These are phyloP conservation scores for Neurospora tetrasperma DNA, from an alignment of 495 filamentous ascomycete species.

Conservation along the genomic window DNA sequence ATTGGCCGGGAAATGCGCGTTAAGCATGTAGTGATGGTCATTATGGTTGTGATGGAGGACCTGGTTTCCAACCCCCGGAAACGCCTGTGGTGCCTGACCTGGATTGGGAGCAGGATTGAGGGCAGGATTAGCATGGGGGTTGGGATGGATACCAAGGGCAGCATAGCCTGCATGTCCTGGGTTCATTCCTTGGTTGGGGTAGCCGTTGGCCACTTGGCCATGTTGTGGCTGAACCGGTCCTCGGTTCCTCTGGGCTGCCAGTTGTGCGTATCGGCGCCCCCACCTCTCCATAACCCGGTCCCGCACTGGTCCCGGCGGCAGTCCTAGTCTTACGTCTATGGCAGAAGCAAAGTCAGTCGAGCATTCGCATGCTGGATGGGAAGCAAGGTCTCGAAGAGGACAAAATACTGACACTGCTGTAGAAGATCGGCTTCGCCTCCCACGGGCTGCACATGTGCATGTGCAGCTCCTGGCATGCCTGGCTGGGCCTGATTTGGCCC, in stretches of 20 bases:
- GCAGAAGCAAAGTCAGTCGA: background rate
- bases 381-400: background rate
- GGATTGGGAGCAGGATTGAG: background rate
- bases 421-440: background rate
- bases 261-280: background rate
- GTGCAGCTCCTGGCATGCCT: background rate
- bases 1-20: background rate
- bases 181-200: background rate
- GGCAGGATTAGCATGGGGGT: background rate
- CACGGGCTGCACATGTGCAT: background rate
- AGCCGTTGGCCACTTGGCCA: background rate
- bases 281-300: background rate
- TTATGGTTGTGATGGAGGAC: background rate
- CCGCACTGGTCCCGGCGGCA: background rate
- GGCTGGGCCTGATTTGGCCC: background rate
- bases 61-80: background rate
- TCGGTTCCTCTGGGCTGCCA: background rate
- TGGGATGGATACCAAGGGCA: background rate
- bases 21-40: background rate
- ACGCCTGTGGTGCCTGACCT: background rate
- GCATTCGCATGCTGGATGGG: background rate
- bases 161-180: background rate
- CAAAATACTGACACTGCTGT: background rate
- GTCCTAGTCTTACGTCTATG: background rate
- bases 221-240: background rate